Percentiles rank a stretch among this genome's conserved stretches.
phyloP scores from a whole-genome alignment of 208 protist genomes.

The Leishmania guyanensis region DNA sequence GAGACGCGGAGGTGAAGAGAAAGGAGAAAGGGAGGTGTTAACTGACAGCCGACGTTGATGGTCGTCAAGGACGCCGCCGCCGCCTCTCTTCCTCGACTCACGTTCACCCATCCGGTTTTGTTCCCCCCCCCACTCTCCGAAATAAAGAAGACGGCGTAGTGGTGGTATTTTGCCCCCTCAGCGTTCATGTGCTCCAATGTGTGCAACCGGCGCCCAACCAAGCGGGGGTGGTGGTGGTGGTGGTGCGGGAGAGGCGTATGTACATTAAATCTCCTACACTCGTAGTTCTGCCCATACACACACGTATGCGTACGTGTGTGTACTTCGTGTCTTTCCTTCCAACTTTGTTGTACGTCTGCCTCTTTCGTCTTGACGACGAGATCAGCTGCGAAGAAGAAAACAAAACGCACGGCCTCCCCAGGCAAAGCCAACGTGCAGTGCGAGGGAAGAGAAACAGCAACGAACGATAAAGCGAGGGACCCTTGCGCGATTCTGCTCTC shows the following conservation, averaged over 20 bases:
- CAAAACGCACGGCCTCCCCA: not conserved
- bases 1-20: not conserved
- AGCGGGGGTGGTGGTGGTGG: not conserved
- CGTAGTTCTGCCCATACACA: not conserved
- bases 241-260: not conserved
- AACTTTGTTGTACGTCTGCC: not conserved
- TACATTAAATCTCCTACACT: not conserved
- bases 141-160: not conserved
- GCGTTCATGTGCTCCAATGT: not conserved
- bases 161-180: not conserved
- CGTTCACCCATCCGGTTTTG: not conserved
- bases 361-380: not conserved
- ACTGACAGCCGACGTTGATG: not conserved
- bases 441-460: not conserved
- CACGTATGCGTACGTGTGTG: not conserved
- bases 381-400: not conserved
- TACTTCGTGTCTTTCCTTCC: not conserved
- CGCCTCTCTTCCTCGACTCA: not conserved
- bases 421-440: not conserved
- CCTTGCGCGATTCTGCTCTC: not conserved
- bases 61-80: not conserved
- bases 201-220: not conserved
- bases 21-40: not conserved
- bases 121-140: not conserved
- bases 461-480: not conserved